phyloP scores from a whole-genome alignment of 1,139 yeast species.

The Yamadazyma trypodendri region DNA sequence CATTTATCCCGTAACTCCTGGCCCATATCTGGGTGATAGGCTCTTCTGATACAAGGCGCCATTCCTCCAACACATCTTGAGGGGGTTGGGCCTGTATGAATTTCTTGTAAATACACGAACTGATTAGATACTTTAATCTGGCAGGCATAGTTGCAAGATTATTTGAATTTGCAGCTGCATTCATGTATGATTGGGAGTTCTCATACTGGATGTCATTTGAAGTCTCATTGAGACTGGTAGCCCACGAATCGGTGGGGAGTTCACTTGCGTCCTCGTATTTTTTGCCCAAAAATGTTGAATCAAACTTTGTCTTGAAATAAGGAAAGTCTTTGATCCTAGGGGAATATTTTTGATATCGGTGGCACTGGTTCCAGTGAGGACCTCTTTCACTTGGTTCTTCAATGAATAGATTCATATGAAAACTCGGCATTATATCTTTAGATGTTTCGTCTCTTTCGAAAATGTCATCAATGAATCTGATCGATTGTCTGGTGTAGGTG shows the following conservation, averaged over 20 bases:
- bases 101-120: slow-evolving; percentile 50
- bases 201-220: slow-evolving; percentile 35
- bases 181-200: slow-evolving; percentile 27
- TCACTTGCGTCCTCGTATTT: slow-evolving; percentile 10
- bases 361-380: slow-evolving; percentile 51
- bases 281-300: slow-evolving; percentile 25
- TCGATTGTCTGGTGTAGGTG: slow-evolving; percentile 56
- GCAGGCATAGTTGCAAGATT: slow-evolving; percentile 48
- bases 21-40: slow-evolving; percentile 53
- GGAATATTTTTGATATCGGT: slow-evolving; percentile 40
- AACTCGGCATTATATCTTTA: slow-evolving; percentile 7
- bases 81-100: slow-evolving; percentile 28
- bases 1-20: slow-evolving; percentile 51
- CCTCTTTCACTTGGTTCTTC: slow-evolving; percentile 43
- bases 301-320: slow-evolving; percentile 37
- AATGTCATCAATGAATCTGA: slow-evolving; percentile 49
- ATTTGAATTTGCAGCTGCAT: slow-evolving; percentile 29
- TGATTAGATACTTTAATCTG: slow-evolving; percentile 46
- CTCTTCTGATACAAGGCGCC: slow-evolving; percentile 60
- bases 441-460: slow-evolving; percentile 20
- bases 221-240: slow-evolving; percentile 8
- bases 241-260: slow-evolving; percentile 4
- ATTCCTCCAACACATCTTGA: slow-evolving; percentile 25
- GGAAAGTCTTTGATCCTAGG: slow-evolving; percentile 52
- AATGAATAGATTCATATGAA: slow-evolving; percentile 22